Conservation (phyloP, 768 basidiomycete species). For the Boletus coccyginus region DNA sequence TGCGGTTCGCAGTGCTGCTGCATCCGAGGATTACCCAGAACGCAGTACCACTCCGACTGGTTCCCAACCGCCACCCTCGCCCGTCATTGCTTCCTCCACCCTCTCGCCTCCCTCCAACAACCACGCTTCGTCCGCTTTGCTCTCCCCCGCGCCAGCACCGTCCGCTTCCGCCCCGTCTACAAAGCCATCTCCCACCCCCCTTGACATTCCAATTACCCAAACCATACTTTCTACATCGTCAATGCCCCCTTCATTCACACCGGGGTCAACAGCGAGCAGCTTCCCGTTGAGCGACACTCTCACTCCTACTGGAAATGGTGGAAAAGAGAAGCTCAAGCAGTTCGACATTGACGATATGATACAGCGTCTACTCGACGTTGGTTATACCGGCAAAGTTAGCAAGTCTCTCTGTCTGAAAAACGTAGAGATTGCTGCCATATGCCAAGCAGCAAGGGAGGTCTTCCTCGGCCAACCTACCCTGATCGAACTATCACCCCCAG, state of each 20-base stretch:
- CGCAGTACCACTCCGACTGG: constrained; percentile 38
- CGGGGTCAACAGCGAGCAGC: constrained; percentile 46
- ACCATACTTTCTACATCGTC: constrained; percentile 80
- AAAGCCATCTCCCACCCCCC: constrained; percentile 50
- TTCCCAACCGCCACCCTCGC: constrained; percentile 32
- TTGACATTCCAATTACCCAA: constrained; percentile 78
- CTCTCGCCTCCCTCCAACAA: constrained; percentile 38
- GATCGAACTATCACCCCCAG: constrained; percentile 94
- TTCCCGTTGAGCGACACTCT: constrained; percentile 38
- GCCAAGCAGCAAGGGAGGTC: constrained; percentile 92
- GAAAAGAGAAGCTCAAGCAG: constrained; percentile 60
- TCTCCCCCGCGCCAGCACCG: constrained; percentile 15
- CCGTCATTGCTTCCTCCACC: constrained; percentile 34
- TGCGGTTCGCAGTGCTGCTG: constrained; percentile 31
- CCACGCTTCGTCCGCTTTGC: constrained; percentile 40
- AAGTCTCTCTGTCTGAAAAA: constrained; percentile 96
- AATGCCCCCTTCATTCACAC: constrained; percentile 45
- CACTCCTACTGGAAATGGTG: constrained; percentile 35
- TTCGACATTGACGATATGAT: constrained; percentile 99
- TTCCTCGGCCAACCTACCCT: constrained; percentile 96
- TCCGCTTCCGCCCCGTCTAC: constrained; percentile 14
- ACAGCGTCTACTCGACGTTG: constrained; percentile 90
- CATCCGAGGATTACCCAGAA: constrained; percentile 32
- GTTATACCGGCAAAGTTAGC: constrained; percentile 97
- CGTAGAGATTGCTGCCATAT: constrained; percentile 90